Percentiles rank a stretch among this genome's conserved stretches.
Evolutionary conservation across 768 basidiomycete genomes (phyloP).

Genomic region (Saitozyma sp.): DNA sequence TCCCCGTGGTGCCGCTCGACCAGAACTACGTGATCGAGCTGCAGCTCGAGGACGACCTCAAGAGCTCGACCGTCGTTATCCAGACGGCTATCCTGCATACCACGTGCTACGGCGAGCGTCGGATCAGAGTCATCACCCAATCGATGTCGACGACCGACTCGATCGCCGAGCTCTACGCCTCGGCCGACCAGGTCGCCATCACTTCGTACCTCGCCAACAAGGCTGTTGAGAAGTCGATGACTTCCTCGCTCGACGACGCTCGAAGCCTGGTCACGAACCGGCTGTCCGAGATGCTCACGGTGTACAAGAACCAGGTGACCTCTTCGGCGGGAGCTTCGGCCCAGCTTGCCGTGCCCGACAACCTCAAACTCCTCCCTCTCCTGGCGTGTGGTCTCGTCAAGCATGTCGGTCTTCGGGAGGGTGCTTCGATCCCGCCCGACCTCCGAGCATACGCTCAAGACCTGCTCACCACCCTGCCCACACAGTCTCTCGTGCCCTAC

Average conservation of each 20-base stretch:
- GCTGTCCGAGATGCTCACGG: constrained; percentile 76
- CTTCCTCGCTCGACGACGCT: constrained; percentile 84
- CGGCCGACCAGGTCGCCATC: constrained; percentile 84
- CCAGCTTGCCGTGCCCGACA: constrained; percentile 86
- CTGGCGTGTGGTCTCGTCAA: constrained; percentile 87
- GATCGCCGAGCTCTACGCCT: constrained; percentile 84
- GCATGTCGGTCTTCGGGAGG: constrained; percentile 94
- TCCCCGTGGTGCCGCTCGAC: constrained; percentile 95
- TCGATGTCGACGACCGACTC: constrained; percentile 85
- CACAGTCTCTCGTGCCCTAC: constrained; percentile 87
- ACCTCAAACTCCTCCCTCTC: constrained; percentile 90
- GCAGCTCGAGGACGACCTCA: constrained; percentile 91
- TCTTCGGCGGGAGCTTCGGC: constrained; percentile 89
- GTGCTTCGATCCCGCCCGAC: constrained; percentile 94
- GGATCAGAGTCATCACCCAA: constrained; percentile 85
- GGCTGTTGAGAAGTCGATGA: constrained; percentile 82
- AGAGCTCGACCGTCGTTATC: constrained; percentile 84
- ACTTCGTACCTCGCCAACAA: constrained; percentile 84
- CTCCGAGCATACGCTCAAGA: constrained; percentile 93
- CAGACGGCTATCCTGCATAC: constrained; percentile 95
- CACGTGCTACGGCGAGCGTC: constrained; percentile 78
- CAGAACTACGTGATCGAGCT: constrained; percentile 95
- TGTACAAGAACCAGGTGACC: constrained; percentile 96
- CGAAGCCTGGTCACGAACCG: constrained; percentile 80
- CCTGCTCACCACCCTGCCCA: constrained; percentile 83